phyloP scores from a whole-genome alignment of 352 stramenopile species.

The Peronosclerospora sorghi region DNA sequence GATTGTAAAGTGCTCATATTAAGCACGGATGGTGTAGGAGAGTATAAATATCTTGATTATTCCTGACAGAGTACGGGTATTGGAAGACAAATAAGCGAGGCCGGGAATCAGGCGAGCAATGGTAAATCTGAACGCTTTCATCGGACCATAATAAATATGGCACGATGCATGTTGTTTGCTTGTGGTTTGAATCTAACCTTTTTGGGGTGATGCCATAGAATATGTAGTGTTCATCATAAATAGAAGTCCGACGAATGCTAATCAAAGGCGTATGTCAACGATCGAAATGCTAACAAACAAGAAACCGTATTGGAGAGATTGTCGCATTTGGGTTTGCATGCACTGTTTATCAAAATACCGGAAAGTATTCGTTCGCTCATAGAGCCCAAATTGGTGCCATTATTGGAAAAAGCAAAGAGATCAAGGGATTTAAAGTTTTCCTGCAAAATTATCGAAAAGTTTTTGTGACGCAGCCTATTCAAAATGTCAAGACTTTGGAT shows the following conservation, averaged over 20 bases:
- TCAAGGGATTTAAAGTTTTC: neutral
- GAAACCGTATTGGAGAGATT: conserved; percentile 1
- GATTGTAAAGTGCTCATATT: conserved; percentile 4
- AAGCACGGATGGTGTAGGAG: neutral
- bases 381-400: neutral
- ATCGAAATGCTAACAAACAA: conserved; percentile 4
- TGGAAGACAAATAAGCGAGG: conserved; percentile 13
- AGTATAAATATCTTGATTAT: conserved; percentile 19
- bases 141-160: conserved; percentile 16
- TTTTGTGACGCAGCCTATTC: neutral
- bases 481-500: neutral
- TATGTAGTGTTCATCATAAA: conserved; percentile 23
- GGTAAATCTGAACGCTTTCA: conserved; percentile 18
- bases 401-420: neutral
- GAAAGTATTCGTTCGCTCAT: neutral
- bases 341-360: conserved; percentile 4
- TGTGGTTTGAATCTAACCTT: conserved; percentile 12
- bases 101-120: conserved; percentile 16
- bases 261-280: neutral
- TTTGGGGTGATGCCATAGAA: conserved; percentile 16
- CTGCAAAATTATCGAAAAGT: neutral
- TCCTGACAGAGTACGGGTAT: conserved; percentile 16
- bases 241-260: conserved; percentile 8
- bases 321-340: conserved; percentile 6
- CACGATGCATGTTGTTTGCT: conserved; percentile 18